Percentiles rank a stretch among this genome's conserved stretches.
These are phyloP conservation scores for Blastomyces percursus DNA, from an alignment of 2,329 filamentous ascomycete genomes.

Conservation along the genomic window DNA sequence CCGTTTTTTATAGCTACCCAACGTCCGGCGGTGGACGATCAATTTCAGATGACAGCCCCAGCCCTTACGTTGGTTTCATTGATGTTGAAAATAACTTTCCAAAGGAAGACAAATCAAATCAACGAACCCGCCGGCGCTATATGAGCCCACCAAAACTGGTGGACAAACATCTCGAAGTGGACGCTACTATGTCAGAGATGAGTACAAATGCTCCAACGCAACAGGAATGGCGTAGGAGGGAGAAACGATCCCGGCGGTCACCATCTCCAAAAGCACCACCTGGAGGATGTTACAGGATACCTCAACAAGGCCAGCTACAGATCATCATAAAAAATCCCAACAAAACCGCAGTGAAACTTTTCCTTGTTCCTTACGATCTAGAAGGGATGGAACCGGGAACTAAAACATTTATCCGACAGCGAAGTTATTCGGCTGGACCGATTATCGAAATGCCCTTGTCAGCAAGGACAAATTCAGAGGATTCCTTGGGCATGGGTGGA, in stretches of 20 bases:
- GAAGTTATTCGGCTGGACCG: conserved; percentile 79
- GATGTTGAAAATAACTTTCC: conserved; percentile 75
- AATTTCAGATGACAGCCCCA: conserved; percentile 71
- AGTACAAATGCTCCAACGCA: conserved; percentile 16
- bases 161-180: conserved; percentile 12
- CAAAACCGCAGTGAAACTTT: conserved; percentile 94
- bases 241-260: conserved; percentile 51
- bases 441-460: conserved; percentile 60
- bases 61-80: conserved; percentile 88
- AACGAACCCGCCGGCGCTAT: conserved; percentile 31
- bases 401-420: conserved; percentile 91
- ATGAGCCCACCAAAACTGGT: conserved; percentile 20
- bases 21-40: conserved; percentile 52
- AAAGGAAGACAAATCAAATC: conserved; percentile 31
- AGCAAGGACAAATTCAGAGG: conserved; percentile 37
- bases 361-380: conserved; percentile 85
- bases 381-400: conserved; percentile 85
- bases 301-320: conserved; percentile 84
- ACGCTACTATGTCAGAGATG: conserved; percentile 6
- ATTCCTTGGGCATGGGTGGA: conserved; percentile 38
- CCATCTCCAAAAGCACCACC: conserved; percentile 57
- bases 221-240: conserved; percentile 35
- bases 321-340: conserved; percentile 98
- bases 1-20: conserved; percentile 90
- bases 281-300: conserved; percentile 86